Conservation (phyloP, 495 filamentous ascomycete genomes). For the Trichocladium uniseriatum region DNA sequence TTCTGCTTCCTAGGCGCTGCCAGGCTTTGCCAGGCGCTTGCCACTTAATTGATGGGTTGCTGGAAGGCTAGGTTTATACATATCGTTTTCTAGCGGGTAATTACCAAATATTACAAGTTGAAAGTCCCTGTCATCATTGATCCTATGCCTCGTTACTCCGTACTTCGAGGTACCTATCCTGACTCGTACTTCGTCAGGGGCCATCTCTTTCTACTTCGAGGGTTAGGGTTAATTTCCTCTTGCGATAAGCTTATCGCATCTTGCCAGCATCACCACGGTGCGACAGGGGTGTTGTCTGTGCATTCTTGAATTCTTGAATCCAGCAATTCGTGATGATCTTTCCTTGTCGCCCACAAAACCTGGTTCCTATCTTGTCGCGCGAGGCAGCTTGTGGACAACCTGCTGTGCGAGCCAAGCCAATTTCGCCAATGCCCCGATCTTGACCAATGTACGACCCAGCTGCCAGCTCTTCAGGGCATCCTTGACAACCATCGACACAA, state of each 20-base stretch:
- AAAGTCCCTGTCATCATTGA: too few species aligned
- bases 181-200: too few species aligned
- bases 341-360: background rate
- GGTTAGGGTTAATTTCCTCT: too few species aligned
- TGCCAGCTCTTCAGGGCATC: background rate
- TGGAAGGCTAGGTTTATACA: slow-evolving; percentile 19
- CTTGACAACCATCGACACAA: slow-evolving; percentile 1
- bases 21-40: background rate
- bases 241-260: too few species aligned
- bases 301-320: too few species aligned
- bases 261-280: too few species aligned
- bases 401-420: slow-evolving; percentile 6
- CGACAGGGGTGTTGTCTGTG: too few species aligned
- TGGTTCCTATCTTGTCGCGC: background rate
- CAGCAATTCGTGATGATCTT: background rate
- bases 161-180: too few species aligned
- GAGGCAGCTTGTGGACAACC: background rate
- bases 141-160: too few species aligned
- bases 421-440: slow-evolving; percentile 12
- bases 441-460: slow-evolving; percentile 12
- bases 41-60: slow-evolving; percentile 6
- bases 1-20: slow-evolving; percentile 10
- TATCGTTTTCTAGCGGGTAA: background rate
- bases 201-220: too few species aligned
- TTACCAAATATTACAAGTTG: too few species aligned